These are phyloP conservation scores for Fusarium sarcochroum DNA, from an alignment of 2,329 filamentous ascomycete genomes.

Conservation along the genomic window DNA sequence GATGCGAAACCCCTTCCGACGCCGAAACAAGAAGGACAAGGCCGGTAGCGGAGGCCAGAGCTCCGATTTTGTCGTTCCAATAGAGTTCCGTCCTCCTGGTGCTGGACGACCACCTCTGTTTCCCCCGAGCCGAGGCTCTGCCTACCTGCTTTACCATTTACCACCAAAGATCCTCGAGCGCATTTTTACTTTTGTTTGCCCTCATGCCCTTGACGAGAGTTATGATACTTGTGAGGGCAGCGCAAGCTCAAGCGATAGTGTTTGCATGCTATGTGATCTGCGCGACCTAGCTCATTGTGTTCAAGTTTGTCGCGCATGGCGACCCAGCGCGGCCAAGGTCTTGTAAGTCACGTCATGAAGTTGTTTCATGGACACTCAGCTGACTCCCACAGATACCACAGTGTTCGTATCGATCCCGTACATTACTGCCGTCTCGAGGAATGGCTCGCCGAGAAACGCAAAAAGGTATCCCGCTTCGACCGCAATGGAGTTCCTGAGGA, in stretches of 20 bases:
- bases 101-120: slow-evolving; percentile 48
- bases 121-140: slow-evolving; percentile 59
- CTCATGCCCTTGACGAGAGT: slow-evolving; percentile 81
- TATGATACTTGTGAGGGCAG: slow-evolving; percentile 89
- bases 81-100: slow-evolving; percentile 49
- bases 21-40: slow-evolving; percentile 56
- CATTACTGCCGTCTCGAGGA: slow-evolving; percentile 95
- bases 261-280: slow-evolving; percentile 94
- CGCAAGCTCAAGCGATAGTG: slow-evolving; percentile 73
- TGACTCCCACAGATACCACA: slow-evolving; percentile 76
- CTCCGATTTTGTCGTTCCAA: slow-evolving; percentile 46
- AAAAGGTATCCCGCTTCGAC: slow-evolving; percentile 79
- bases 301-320: slow-evolving; percentile 81
- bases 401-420: slow-evolving; percentile 92
- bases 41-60: slow-evolving; percentile 44
- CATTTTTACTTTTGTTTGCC: slow-evolving; percentile 88
- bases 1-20: slow-evolving; percentile 57
- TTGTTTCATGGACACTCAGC: slow-evolving; percentile 11
- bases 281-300: slow-evolving; percentile 87
- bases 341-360: slow-evolving; percentile 68
- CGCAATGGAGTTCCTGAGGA: slow-evolving; percentile 86
- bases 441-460: slow-evolving; percentile 82
- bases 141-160: slow-evolving; percentile 65
- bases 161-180: slow-evolving; percentile 78
- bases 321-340: slow-evolving; percentile 62